Percentiles rank a stretch among this genome's conserved stretches.
phyloP scores from a whole-genome alignment of 257 asterid species.

The Agastache rugosa region DNA sequence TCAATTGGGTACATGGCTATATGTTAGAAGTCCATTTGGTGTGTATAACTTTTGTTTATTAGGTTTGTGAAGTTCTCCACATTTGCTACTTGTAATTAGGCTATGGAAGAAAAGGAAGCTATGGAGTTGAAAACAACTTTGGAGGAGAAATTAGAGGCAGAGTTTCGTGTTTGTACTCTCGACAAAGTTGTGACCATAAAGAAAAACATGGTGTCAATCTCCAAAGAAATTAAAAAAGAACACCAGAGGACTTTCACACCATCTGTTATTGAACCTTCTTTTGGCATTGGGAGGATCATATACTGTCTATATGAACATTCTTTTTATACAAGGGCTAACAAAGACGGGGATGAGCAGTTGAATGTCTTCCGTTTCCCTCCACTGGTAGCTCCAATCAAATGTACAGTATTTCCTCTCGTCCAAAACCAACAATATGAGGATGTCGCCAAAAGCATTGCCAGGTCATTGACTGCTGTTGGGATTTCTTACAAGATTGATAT shows the following conservation, averaged over 20 bases:
- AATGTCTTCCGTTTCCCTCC: conserved; percentile 86
- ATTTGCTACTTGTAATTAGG: conserved; percentile 45
- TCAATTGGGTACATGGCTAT: background rate
- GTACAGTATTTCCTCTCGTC: conserved; percentile 91
- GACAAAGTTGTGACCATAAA: conserved; percentile 71
- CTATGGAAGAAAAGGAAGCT: conserved; percentile 81
- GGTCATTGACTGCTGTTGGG: conserved; percentile 65
- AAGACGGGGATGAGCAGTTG: conserved; percentile 79
- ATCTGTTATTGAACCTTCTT: conserved; percentile 89
- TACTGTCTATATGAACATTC: conserved; percentile 87
- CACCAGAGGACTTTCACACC: conserved; percentile 91
- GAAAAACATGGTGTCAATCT: conserved; percentile 71
- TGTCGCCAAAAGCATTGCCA: conserved; percentile 69
- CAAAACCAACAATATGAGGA: conserved; percentile 76
- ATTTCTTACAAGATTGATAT: conserved; percentile 82
- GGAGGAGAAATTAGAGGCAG: conserved; percentile 73
- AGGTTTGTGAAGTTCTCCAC: background rate
- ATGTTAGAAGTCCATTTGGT: background rate
- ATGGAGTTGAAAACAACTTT: conserved; percentile 73
- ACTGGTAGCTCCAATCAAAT: conserved; percentile 84
- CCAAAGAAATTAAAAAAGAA: conserved; percentile 74
- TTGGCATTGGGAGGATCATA: conserved; percentile 87
- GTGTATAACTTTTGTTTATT: background rate
- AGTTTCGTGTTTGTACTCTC: conserved; percentile 70
- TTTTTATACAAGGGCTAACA: conserved; percentile 74